A percentile compares a stretch with the other conserved stretches of the same genome.
phyloP scores from a whole-genome alignment of 768 basidiomycete genomes.

The Suillus alpinus region DNA sequence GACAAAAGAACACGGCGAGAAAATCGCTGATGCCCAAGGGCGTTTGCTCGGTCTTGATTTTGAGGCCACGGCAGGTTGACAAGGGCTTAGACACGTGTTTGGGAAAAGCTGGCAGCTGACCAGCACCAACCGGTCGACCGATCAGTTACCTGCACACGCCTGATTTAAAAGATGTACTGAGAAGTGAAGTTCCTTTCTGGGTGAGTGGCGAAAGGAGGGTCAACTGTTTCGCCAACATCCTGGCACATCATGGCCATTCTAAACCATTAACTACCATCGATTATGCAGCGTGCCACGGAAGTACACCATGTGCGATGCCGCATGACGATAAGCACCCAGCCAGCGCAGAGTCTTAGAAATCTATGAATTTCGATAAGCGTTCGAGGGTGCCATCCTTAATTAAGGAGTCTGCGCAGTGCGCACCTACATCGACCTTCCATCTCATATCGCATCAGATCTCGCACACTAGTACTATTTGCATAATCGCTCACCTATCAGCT shows the following conservation, averaged over 20 bases:
- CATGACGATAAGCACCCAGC: background rate
- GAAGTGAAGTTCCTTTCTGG: background rate
- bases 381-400: background rate
- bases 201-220: background rate
- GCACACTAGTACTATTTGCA: background rate
- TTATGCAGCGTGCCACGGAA: background rate
- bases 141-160: background rate
- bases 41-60: background rate
- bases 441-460: background rate
- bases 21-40: background rate
- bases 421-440: background rate
- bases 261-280: background rate
- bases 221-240: background rate
- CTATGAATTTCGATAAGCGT: background rate
- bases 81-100: background rate
- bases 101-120: background rate
- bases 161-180: background rate
- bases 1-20: background rate
- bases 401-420: background rate
- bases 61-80: background rate
- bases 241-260: background rate
- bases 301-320: background rate
- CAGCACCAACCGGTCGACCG: background rate
- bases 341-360: background rate
- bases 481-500: background rate